Evolutionary conservation across 768 basidiomycete species (phyloP), one percentile per base, ranked within the genome.

Genomic region (Boletus tomentosulus): DNA sequence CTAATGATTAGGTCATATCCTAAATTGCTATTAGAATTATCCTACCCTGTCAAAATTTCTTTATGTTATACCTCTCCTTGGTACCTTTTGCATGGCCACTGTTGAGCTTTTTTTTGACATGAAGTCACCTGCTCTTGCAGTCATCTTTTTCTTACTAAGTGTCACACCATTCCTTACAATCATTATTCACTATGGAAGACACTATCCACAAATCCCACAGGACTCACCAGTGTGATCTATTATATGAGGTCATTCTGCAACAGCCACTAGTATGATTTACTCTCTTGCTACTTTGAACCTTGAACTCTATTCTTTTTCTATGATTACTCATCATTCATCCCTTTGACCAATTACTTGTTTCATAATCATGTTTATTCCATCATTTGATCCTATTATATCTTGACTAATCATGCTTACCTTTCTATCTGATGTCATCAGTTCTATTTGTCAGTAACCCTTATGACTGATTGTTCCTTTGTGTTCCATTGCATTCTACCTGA

Each of bases 1-100:
- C 39, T 16, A 3, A 4, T 22, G n/a, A 22, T 24, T 11, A 19
- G 19, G 19, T 31, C 30, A 31, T 6, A 31, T 31, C 30, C 30
- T 31, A 31, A 31, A 31, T 31, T 31, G 30, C 30, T 10, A 8
- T 31, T 10, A 31, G 30, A 31, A 31, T 10, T 10, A 31, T 31
- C 30, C 30, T 10, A 4, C 30, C 39, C 22, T 57, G 12, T 39
- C 50, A 33, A 59, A 19, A 44, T 46, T 53, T 31, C 53, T 65
- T 12, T 46, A 62, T 22, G 42, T 34, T 9, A 13, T 65, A 4
- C 61, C 64, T 8, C 53, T 54, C 3, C 24, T 64, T 5, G 55
- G 61, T 15, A 55, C 53, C n/a, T 59, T 46, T 6, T 51, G 51
- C 22, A 47, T 65, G 38, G 54, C 56, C 7, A 10, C 41, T 24